A percentile compares a stretch with the other conserved stretches of the same genome.
Evolutionary conservation across 148 eudicot genomes (phyloP).

Genomic region (Spergularia bocconei): DNA sequence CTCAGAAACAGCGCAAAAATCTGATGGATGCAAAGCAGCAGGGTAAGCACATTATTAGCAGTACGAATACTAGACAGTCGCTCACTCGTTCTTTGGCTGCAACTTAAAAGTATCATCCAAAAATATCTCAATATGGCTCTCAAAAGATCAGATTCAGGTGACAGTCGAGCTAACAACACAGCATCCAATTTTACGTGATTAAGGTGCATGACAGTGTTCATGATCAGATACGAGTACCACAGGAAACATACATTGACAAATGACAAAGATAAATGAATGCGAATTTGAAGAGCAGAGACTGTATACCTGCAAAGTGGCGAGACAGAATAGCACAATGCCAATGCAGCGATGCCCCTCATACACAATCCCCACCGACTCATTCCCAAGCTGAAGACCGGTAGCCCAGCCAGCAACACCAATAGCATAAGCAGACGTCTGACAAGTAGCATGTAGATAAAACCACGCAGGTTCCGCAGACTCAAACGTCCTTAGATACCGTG

Average conservation of each 20-base stretch:
- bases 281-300: background rate
- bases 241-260: background rate
- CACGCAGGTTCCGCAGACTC: constrained; percentile 82
- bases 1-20: constrained; percentile 81
- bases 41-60: no score
- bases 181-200: no score
- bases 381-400: constrained; percentile 89
- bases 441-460: constrained; percentile 77
- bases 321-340: constrained; percentile 76
- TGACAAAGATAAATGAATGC: background rate
- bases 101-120: background rate
- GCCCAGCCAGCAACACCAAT: constrained; percentile 97
- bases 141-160: background rate
- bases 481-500: constrained; percentile 69
- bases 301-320: constrained; percentile 90
- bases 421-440: constrained; percentile 74
- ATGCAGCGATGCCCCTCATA: constrained; percentile 62
- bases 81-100: background rate
- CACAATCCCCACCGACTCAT: constrained; percentile 54
- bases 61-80: background rate
- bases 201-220: no score
- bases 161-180: no score
- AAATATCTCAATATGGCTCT: background rate
- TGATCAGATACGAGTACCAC: no score
- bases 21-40: constrained; percentile 23